These are phyloP conservation scores for Lyophyllum semitale DNA, from an alignment of 768 basidiomycete genomes.

Conservation along the genomic window DNA sequence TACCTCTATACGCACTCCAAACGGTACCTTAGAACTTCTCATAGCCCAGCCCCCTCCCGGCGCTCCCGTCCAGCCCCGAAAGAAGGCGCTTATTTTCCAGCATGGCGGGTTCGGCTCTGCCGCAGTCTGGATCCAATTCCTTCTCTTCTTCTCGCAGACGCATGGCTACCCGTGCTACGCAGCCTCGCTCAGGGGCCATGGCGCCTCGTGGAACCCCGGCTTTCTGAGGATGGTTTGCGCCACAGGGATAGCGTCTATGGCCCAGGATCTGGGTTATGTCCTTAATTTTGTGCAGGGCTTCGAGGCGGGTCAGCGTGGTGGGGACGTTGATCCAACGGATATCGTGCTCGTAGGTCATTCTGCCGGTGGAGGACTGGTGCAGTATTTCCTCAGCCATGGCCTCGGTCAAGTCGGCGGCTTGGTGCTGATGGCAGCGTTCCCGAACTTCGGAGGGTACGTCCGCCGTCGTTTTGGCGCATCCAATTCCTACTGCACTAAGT, in stretches of 20 bases:
- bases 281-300: conserved; percentile 8
- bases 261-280: conserved; percentile 1
- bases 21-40: conserved; percentile 12
- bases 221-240: conserved; percentile 6
- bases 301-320: conserved; percentile 1
- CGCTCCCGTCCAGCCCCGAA: not conserved
- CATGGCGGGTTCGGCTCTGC: conserved; percentile 18
- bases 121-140: conserved; percentile 14
- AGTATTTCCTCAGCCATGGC: conserved; percentile 7
- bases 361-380: conserved; percentile 13
- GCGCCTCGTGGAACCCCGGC: conserved; percentile 12
- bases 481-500: not conserved
- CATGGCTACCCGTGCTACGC: conserved; percentile 13
- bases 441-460: conserved; percentile 12
- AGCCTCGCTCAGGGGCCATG: conserved; percentile 14
- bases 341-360: conserved; percentile 14
- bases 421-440: conserved; percentile 6
- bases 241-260: conserved; percentile 5
- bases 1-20: conserved; percentile 9
- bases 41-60: conserved; percentile 5
- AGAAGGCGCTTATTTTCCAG: conserved; percentile 12
- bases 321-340: conserved; percentile 1
- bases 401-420: conserved; percentile 6
- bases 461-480: not conserved
- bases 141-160: conserved; percentile 13